These are phyloP conservation scores for Fragilaria radians DNA, from an alignment of 108 stramenopile species.

Conservation along the genomic window DNA sequence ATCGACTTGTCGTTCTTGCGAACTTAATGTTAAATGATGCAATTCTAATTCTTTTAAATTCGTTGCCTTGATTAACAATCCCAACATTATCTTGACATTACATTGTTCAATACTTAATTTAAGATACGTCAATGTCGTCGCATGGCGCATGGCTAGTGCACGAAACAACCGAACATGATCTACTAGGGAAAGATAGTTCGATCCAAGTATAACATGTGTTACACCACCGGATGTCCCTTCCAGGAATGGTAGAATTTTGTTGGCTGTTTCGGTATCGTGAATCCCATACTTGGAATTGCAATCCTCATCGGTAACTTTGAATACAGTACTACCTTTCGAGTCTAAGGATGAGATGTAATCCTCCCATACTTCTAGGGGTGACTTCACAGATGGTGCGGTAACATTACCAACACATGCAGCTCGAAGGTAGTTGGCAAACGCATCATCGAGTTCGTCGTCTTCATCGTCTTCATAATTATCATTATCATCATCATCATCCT, in stretches of 20 bases:
- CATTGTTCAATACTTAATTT: not conserved
- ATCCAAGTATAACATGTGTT: slow-evolving; percentile 6
- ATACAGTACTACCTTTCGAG: slow-evolving; percentile 7
- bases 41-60: not conserved
- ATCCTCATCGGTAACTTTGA: slow-evolving; percentile 5
- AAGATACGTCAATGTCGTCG: not conserved
- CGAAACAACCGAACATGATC: not conserved
- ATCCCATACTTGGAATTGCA: not conserved
- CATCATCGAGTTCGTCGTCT: not conserved
- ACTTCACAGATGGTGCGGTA: not conserved
- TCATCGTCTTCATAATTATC: not conserved
- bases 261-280: not conserved
- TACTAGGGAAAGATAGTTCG: not conserved
- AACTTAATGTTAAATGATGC: not conserved
- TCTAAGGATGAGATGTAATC: not conserved
- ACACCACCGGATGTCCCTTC: slow-evolving; percentile 1
- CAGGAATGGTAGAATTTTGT: not conserved
- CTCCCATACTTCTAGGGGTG: not conserved
- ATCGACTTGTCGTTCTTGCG: not conserved
- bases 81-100: not conserved
- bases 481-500: not conserved
- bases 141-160: not conserved
- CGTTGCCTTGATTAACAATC: not conserved
- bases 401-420: not conserved
- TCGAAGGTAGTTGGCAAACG: not conserved